Percentiles rank a stretch among this genome's conserved stretches.
phyloP scores from a whole-genome alignment of 106 monocot species.

The Triglochin maritima region DNA sequence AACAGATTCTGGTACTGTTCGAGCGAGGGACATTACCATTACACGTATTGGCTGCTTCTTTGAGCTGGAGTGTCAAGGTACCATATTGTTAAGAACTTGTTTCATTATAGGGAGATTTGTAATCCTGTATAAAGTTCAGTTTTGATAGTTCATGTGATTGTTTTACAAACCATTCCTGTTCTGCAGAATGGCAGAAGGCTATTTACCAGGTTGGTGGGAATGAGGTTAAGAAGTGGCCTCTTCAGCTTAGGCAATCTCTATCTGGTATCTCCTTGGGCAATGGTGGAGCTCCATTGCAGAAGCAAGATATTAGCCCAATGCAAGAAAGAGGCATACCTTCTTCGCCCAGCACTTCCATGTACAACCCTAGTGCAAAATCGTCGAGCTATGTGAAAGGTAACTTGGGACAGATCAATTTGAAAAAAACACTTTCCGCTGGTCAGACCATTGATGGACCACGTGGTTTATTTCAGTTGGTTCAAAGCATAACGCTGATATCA shows the following conservation, averaged over 20 bases:
- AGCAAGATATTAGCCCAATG: conserved; percentile 61
- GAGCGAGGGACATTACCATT: conserved; percentile 65
- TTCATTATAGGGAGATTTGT: background rate
- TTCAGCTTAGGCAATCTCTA: conserved; percentile 60
- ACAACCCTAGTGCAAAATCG: conserved; percentile 62
- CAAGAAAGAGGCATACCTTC: conserved; percentile 71
- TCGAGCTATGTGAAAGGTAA: conserved; percentile 63
- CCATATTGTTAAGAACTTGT: background rate
- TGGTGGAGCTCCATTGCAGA: conserved; percentile 53
- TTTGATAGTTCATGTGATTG: background rate
- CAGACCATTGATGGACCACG: conserved; percentile 41
- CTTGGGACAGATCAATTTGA: conserved; percentile 42
- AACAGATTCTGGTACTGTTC: conserved; percentile 28
- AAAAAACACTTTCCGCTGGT: conserved; percentile 52
- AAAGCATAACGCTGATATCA: conserved; percentile 73
- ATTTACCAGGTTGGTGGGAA: conserved; percentile 85
- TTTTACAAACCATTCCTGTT: background rate
- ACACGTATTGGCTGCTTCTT: conserved; percentile 81
- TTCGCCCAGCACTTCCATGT: conserved; percentile 63
- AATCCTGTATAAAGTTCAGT: background rate
- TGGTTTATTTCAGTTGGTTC: conserved; percentile 66
- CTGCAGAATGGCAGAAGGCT: conserved; percentile 95
- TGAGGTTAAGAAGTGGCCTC: conserved; percentile 92
- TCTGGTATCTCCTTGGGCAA: conserved; percentile 31
- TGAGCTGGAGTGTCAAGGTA: conserved; percentile 99